Evolutionary conservation across 1,139 yeast species (phyloP).

Genomic region (Saccharomyces hybrid): DNA sequence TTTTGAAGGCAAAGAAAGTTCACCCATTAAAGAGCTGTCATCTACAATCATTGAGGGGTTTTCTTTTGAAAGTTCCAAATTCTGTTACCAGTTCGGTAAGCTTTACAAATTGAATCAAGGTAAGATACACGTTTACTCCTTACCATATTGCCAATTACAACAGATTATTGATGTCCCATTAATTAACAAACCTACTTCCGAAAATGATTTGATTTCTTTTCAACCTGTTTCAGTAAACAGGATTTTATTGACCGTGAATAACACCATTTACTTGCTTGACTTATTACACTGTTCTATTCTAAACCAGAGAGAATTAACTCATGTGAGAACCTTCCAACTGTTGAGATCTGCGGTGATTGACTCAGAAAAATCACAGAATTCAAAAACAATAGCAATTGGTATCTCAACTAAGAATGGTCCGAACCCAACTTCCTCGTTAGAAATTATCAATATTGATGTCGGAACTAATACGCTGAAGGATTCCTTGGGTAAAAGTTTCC

Average conservation of each 20-base stretch:
- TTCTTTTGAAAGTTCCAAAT: conserved; percentile 14
- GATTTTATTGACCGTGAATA: conserved; percentile 33
- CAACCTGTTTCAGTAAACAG: conserved; percentile 33
- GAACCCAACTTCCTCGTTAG: conserved; percentile 28
- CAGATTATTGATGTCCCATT: conserved; percentile 25
- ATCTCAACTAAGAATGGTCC: conserved; percentile 27
- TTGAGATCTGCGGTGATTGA: conserved; percentile 22
- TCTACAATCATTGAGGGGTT: conserved; percentile 24
- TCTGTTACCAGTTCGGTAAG: conserved; percentile 26
- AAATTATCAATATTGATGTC: conserved; percentile 46
- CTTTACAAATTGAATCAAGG: conserved; percentile 19
- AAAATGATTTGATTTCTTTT: conserved; percentile 21
- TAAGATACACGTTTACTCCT: conserved; percentile 16
- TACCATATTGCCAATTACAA: conserved; percentile 30
- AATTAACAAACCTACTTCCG: conserved; percentile 7
- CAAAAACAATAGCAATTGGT: conserved; percentile 26
- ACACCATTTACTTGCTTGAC: conserved; percentile 36
- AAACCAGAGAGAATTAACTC: conserved; percentile 29
- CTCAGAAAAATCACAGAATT: conserved; percentile 9
- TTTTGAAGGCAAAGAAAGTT: conserved; percentile 4
- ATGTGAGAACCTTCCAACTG: conserved; percentile 29
- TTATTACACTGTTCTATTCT: conserved; percentile 37
- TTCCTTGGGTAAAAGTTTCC: conserved; percentile 60
- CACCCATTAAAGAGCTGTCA: conserved; percentile 21
- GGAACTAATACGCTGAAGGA: conserved; percentile 69